A percentile compares a stretch with the other conserved stretches of the same genome.
phyloP scores from a whole-genome alignment of 306 rosid species.

The Vicia villosa region DNA sequence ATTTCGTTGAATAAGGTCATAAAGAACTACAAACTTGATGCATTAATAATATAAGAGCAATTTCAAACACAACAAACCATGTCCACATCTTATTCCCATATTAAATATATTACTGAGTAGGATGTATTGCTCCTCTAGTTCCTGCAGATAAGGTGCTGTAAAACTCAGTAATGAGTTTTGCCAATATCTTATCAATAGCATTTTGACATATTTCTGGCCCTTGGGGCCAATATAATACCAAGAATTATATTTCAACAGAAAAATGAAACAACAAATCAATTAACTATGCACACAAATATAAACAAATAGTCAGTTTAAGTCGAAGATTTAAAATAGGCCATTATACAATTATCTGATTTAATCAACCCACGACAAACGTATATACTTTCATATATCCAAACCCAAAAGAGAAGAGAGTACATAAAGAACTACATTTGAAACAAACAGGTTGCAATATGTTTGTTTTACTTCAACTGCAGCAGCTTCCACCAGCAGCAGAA shows the following conservation, averaged over 20 bases:
- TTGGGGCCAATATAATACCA: neutral
- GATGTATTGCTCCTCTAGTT: too few relatives aligned
- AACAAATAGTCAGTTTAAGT: constrained; percentile 38
- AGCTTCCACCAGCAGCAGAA: constrained; percentile 75
- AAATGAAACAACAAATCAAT: constrained; percentile 49
- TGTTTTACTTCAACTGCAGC: constrained; percentile 74
- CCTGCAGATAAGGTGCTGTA: too few relatives aligned
- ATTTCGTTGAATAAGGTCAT: too few relatives aligned
- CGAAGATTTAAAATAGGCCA: constrained; percentile 36
- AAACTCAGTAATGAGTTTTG: neutral
- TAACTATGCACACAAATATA: constrained; percentile 52
- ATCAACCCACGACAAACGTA: constrained; percentile 30
- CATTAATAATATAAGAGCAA: too few relatives aligned
- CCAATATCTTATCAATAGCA: neutral
- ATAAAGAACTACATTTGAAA: constrained; percentile 27
- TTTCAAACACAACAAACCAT: too few relatives aligned
- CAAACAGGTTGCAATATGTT: constrained; percentile 37
- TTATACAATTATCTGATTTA: constrained; percentile 55
- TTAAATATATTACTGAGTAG: too few relatives aligned
- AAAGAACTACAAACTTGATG: too few relatives aligned
- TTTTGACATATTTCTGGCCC: neutral
- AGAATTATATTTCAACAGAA: constrained; percentile 36
- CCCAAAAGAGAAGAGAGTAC: constrained; percentile 37
- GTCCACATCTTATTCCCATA: too few relatives aligned
- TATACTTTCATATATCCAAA: constrained; percentile 45